These are phyloP conservation scores for Abelmoschus esculentus DNA, from an alignment of 345 rosid species.

Conservation along the genomic window DNA sequence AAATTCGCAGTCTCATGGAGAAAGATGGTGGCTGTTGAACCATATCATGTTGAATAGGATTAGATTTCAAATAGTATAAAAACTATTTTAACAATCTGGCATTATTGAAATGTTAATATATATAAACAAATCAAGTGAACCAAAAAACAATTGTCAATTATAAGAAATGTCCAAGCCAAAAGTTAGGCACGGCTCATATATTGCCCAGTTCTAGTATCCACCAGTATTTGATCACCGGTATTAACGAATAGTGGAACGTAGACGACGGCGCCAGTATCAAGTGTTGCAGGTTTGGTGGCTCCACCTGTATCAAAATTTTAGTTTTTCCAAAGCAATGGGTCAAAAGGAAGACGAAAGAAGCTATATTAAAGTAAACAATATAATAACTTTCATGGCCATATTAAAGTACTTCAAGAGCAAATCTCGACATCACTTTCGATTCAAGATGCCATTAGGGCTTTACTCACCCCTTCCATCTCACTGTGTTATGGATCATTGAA, in stretches of 20 bases:
- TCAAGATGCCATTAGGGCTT: background rate
- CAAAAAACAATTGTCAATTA: background rate
- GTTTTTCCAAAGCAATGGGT: slow-evolving; percentile 6
- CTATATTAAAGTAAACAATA: background rate
- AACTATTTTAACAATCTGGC: background rate
- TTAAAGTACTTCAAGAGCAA: background rate
- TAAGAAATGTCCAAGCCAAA: background rate
- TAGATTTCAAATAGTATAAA: too few relatives aligned
- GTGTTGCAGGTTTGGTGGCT: slow-evolving; percentile 71
- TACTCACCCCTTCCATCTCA: background rate
- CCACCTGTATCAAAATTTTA: slow-evolving; percentile 46
- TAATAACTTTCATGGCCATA: background rate
- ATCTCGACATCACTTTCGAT: background rate
- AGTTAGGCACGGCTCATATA: slow-evolving; percentile 69
- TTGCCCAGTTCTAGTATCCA: slow-evolving; percentile 80
- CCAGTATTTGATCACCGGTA: slow-evolving; percentile 57
- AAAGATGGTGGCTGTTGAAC: background rate
- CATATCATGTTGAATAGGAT: too few relatives aligned
- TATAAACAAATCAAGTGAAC: background rate
- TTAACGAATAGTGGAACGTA: slow-evolving; percentile 74
- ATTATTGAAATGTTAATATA: background rate
- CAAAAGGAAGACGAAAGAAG: background rate
- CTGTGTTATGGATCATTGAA: background rate
- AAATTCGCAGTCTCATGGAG: slow-evolving; percentile 16
- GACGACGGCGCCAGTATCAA: slow-evolving; percentile 77